Conservation (phyloP, 345 rosid genomes). For the Dimocarpus longan region DNA sequence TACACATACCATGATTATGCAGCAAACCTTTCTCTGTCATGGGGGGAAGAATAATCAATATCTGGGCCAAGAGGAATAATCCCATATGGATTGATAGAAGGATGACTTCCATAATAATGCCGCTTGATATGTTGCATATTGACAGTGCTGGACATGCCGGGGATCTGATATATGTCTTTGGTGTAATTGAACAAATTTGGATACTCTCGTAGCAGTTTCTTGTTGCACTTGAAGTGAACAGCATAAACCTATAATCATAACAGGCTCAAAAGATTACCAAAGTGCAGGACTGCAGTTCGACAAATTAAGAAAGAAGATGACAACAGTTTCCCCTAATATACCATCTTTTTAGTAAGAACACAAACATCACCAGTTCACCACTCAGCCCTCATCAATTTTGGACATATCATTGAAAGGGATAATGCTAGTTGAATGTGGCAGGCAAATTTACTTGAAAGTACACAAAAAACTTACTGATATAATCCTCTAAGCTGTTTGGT, state of each 20-base stretch:
- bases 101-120: slow-evolving; percentile 80
- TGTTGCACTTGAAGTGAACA: slow-evolving; percentile 85
- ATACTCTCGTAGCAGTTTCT: slow-evolving; percentile 68
- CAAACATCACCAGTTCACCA: neutral
- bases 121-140: slow-evolving; percentile 73
- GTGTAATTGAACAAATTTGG: slow-evolving; percentile 70
- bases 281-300: neutral
- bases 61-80: slow-evolving; percentile 72
- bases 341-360: neutral
- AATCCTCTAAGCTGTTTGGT: neutral
- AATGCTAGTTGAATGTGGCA: neutral
- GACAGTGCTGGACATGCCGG: slow-evolving; percentile 62
- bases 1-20: slow-evolving; percentile 10
- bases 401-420: neutral
- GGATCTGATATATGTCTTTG: slow-evolving; percentile 63
- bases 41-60: slow-evolving; percentile 54
- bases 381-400: neutral
- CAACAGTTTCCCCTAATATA: neutral
- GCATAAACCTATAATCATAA: slow-evolving; percentile 54
- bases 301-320: neutral
- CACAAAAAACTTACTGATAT: neutral
- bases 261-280: neutral
- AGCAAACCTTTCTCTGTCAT: slow-evolving; percentile 56
- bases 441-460: neutral
- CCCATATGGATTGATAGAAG: slow-evolving; percentile 65